Conservation (phyloP, 306 rosid species). For the Vachellia pachyceras region DNA sequence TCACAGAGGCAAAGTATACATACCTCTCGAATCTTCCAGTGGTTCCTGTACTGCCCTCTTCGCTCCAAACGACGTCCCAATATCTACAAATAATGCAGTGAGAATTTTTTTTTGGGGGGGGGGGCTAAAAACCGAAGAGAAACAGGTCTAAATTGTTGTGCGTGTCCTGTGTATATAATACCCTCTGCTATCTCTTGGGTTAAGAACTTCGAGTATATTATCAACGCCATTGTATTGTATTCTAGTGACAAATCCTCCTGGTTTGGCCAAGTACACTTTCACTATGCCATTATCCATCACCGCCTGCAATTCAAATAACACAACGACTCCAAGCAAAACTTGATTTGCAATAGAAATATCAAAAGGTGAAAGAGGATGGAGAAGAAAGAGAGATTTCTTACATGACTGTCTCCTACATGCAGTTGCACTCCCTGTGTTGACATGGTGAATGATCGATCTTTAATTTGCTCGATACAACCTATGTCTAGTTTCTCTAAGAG, state of each 20-base stretch:
- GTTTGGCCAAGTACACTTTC: conserved; percentile 71
- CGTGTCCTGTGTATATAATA: conserved; percentile 22
- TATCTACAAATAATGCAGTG: conserved; percentile 73
- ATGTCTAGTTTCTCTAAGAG: background rate
- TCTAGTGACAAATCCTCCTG: conserved; percentile 74
- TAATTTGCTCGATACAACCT: background rate
- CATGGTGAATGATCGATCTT: conserved; percentile 45
- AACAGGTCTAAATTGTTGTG: conserved; percentile 11
- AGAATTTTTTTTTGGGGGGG: background rate
- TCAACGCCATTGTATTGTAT: conserved; percentile 68
- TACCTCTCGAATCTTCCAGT: conserved; percentile 76
- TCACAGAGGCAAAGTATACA: conserved; percentile 8
- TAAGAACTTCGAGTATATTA: conserved; percentile 70
- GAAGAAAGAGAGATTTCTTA: conserved; percentile 38
- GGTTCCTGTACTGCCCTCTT: conserved; percentile 70
- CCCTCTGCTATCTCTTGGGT: conserved; percentile 61
- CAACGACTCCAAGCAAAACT: conserved; percentile 10
- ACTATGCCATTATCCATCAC: conserved; percentile 78
- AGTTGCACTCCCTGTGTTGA: conserved; percentile 55
- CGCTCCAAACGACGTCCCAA: conserved; percentile 95
- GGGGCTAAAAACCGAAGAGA: background rate
- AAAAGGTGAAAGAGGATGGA: background rate
- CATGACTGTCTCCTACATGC: conserved; percentile 50
- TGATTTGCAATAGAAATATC: conserved; percentile 12
- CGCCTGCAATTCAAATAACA: conserved; percentile 49